These are phyloP conservation scores for Ophiosphaerella korrae DNA, from an alignment of 2,329 filamentous ascomycete species.

Conservation along the genomic window DNA sequence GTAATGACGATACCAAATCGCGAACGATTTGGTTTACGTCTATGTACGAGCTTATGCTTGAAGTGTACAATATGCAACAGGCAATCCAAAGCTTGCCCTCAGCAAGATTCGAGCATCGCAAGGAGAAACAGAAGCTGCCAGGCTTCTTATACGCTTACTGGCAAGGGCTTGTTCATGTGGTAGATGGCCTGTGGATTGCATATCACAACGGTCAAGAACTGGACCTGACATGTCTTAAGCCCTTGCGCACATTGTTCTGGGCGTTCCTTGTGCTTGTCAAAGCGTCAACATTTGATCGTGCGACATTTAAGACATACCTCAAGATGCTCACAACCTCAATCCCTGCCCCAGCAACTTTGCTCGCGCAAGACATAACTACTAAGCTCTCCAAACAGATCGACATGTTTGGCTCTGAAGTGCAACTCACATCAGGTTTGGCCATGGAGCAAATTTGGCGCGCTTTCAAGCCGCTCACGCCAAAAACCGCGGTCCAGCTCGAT, in stretches of 20 bases:
- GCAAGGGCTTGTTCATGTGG: slow-evolving; percentile 22
- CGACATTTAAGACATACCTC: slow-evolving; percentile 61
- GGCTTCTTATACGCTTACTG: slow-evolving; percentile 35
- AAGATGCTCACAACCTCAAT: slow-evolving; percentile 36
- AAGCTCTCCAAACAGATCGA: slow-evolving; percentile 31
- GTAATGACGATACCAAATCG: slow-evolving; percentile 9
- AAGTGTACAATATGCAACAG: slow-evolving; percentile 39
- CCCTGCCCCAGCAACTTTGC: slow-evolving; percentile 5
- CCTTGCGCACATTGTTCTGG: slow-evolving; percentile 51
- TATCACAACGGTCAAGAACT: slow-evolving; percentile 12
- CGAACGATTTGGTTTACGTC: slow-evolving; percentile 24
- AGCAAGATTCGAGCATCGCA: slow-evolving; percentile 40
- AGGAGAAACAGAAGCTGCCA: slow-evolving; percentile 44
- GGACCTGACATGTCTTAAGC: slow-evolving; percentile 26
- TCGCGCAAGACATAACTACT: slow-evolving; percentile 36
- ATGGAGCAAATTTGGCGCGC: slow-evolving; percentile 81
- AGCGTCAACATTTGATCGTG: slow-evolving; percentile 55
- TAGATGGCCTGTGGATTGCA: slow-evolving; percentile 18
- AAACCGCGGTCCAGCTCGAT: slow-evolving; percentile 44
- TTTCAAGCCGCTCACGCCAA: slow-evolving; percentile 66
- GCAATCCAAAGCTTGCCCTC: slow-evolving; percentile 33
- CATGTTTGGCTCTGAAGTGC: slow-evolving; percentile 71
- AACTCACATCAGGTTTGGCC: slow-evolving; percentile 73
- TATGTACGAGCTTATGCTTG: slow-evolving; percentile 36
- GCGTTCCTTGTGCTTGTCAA: slow-evolving; percentile 54